Percentiles rank a stretch among this genome's conserved stretches.
Evolutionary conservation across 129 eudicot species (phyloP).

Genomic region (Centaurea solstitialis): DNA sequence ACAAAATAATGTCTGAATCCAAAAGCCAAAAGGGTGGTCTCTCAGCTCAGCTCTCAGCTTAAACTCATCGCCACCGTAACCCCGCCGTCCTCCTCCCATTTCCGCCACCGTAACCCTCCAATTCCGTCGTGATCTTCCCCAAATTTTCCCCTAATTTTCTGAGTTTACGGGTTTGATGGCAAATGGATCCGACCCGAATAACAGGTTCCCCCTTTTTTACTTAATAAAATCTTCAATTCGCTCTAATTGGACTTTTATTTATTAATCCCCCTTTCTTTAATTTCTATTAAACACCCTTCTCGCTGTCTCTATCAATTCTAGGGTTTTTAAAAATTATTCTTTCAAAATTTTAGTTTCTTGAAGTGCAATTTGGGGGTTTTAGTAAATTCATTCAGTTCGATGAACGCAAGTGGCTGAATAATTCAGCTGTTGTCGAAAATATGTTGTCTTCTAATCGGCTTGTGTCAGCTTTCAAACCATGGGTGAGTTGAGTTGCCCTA

Average conservation of each 20-base stretch:
- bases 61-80: slow-evolving; percentile 41
- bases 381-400: slow-evolving; percentile 7
- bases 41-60: too few species aligned
- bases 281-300: background rate
- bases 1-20: too few species aligned
- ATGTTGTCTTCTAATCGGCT: slow-evolving; percentile 1
- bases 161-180: slow-evolving; percentile 59
- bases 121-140: slow-evolving; percentile 33
- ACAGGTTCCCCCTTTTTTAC: slow-evolving; percentile 35
- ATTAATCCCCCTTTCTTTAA: background rate
- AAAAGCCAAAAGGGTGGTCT: too few species aligned
- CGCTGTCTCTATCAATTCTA: slow-evolving; percentile 14
- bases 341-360: background rate
- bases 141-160: slow-evolving; percentile 27
- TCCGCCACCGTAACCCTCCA: slow-evolving; percentile 20
- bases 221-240: background rate
- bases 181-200: slow-evolving; percentile 49
- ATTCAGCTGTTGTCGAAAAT: background rate
- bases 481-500: slow-evolving; percentile 4
- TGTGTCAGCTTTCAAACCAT: slow-evolving; percentile 11
- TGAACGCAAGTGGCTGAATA: background rate
- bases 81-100: slow-evolving; percentile 2
- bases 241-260: background rate
- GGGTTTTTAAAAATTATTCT: slow-evolving; percentile 6
- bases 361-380: slow-evolving; percentile 17